Percentiles rank a stretch among this genome's conserved stretches.
Conservation (phyloP, 2,329 filamentous ascomycete species). For the Dothidotthia symphoricarpi region DNA sequence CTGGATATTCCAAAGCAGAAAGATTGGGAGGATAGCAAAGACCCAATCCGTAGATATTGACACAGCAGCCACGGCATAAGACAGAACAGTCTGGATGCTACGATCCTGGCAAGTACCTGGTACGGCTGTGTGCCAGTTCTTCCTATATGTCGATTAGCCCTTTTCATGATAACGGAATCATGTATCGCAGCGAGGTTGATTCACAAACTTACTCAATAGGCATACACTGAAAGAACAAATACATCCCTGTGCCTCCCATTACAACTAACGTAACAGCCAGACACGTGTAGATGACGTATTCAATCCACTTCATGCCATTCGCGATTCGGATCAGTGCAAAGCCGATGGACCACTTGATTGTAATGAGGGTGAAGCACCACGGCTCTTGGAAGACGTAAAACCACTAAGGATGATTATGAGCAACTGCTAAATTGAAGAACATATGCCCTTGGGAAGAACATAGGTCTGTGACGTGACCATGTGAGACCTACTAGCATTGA, state of each 20-base stretch:
- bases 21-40: slow-evolving; percentile 34
- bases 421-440: no score
- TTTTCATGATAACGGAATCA: no score
- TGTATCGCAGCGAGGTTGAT: neutral
- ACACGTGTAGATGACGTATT: slow-evolving; percentile 10
- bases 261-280: slow-evolving; percentile 6
- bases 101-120: slow-evolving; percentile 6
- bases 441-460: no score
- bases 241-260: slow-evolving; percentile 13
- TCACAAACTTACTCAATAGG: slow-evolving; percentile 9
- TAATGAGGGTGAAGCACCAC: slow-evolving; percentile 12
- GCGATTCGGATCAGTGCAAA: slow-evolving; percentile 12
- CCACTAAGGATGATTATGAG: slow-evolving; percentile 2
- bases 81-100: slow-evolving; percentile 8
- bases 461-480: no score
- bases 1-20: slow-evolving; percentile 54
- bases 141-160: slow-evolving; percentile 3
- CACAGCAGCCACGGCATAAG: slow-evolving; percentile 9
- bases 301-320: slow-evolving; percentile 13
- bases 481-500: slow-evolving; percentile 5
- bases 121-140: slow-evolving; percentile 11
- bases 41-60: slow-evolving; percentile 20
- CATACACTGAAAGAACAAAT: slow-evolving; percentile 12
- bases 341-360: slow-evolving; percentile 14
- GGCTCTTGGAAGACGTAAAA: slow-evolving; percentile 14